Percentiles rank a stretch among this genome's conserved stretches.
Conservation (phyloP, 2,329 filamentous ascomycete genomes). For the Colletotrichum brevisporum region DNA sequence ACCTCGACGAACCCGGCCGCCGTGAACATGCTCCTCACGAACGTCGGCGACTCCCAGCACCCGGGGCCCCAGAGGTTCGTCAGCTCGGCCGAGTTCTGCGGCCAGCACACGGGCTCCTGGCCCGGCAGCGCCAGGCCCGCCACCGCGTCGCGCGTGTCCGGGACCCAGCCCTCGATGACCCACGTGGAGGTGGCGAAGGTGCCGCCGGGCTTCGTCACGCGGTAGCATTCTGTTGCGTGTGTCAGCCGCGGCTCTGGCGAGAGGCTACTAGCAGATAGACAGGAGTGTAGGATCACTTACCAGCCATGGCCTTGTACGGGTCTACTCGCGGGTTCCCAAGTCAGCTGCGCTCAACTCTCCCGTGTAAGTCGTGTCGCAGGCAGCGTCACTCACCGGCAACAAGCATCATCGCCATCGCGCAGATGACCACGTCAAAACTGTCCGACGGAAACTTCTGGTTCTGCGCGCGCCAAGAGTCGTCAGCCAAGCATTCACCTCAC, state of each 20-base stretch:
- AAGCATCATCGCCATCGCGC: slow-evolving; percentile 20
- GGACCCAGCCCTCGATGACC: slow-evolving; percentile 19
- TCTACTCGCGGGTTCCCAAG: background rate
- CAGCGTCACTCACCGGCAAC: background rate
- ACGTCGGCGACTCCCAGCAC: slow-evolving; percentile 11
- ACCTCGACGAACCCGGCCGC: slow-evolving; percentile 24
- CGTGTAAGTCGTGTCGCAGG: too few relatives aligned
- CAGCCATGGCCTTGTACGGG: slow-evolving; percentile 8
- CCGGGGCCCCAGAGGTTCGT: slow-evolving; percentile 18
- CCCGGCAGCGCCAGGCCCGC: background rate
- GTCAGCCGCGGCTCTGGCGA: background rate
- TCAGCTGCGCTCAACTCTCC: too few relatives aligned
- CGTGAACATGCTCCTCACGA: slow-evolving; percentile 14
- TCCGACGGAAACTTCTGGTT: background rate
- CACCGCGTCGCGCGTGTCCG: slow-evolving; percentile 18
- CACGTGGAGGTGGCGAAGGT: slow-evolving; percentile 21
- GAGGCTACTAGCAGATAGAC: background rate
- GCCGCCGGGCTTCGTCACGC: slow-evolving; percentile 21
- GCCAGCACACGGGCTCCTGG: slow-evolving; percentile 14
- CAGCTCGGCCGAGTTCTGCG: slow-evolving; percentile 12
- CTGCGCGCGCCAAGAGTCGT: background rate
- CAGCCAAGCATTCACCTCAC: background rate
- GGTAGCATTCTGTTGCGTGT: slow-evolving; percentile 1
- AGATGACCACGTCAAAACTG: slow-evolving; percentile 14
- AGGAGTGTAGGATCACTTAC: background rate